phyloP scores from a whole-genome alignment of 495 filamentous ascomycete species.

The Rusavskia elegans region DNA sequence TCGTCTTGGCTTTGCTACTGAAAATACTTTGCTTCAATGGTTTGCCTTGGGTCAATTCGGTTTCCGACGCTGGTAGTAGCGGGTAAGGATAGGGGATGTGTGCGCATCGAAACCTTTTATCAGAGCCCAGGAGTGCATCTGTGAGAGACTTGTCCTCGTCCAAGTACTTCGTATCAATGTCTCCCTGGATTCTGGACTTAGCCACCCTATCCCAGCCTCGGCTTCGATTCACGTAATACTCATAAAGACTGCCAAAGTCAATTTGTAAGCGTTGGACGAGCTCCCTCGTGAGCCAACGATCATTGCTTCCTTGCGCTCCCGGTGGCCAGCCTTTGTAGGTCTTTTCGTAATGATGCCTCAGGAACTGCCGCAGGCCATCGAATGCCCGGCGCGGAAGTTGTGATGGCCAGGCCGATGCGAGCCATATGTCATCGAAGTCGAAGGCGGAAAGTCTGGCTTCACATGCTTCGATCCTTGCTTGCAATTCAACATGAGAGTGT shows the following conservation, averaged over 20 bases:
- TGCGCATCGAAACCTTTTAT: constrained; percentile 39
- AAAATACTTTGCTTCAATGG: constrained; percentile 5
- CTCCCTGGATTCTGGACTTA: constrained; percentile 4
- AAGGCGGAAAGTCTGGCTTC: constrained; percentile 39
- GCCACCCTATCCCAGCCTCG: constrained; percentile 44
- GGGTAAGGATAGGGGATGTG: constrained; percentile 53
- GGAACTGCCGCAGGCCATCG: background rate
- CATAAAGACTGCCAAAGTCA: constrained; percentile 50
- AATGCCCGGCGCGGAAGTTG: background rate
- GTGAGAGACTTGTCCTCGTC: background rate
- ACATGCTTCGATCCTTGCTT: constrained; percentile 39
- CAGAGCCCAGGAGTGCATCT: constrained; percentile 30
- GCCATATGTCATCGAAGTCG: constrained; percentile 45
- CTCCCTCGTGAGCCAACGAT: constrained; percentile 39
- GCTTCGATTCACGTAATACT: constrained; percentile 46
- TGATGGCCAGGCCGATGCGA: constrained; percentile 1
- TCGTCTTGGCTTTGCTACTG: constrained; percentile 9
- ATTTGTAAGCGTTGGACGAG: constrained; percentile 35
- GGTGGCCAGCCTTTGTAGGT: constrained; percentile 44
- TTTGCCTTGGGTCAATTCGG: constrained; percentile 13
- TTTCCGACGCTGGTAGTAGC: constrained; percentile 31
- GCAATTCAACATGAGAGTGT: constrained; percentile 39
- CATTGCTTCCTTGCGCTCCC: constrained; percentile 17
- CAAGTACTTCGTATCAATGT: background rate
- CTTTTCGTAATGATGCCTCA: constrained; percentile 29